phyloP scores from a whole-genome alignment of 257 asterid species.

The Coffea canephora region DNA sequence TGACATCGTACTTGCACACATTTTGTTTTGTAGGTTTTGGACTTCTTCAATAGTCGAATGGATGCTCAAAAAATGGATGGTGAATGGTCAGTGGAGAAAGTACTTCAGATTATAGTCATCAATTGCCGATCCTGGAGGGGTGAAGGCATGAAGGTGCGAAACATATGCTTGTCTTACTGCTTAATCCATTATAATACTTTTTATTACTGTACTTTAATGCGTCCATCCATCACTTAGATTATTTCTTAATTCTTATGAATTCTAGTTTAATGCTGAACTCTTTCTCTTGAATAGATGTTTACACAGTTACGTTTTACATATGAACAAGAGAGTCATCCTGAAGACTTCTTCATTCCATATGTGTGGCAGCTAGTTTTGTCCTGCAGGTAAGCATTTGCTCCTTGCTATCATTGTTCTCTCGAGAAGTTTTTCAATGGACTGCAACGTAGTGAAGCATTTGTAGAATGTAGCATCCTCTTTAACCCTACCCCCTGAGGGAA shows the following conservation, averaged over 20 bases:
- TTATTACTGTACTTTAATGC: background rate
- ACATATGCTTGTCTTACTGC: constrained; percentile 15
- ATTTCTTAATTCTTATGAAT: background rate
- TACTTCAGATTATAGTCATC: constrained; percentile 65
- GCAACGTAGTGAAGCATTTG: background rate
- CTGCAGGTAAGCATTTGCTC: constrained; percentile 44
- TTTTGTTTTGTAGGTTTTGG: constrained; percentile 55
- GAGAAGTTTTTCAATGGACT: background rate
- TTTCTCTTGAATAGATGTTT: constrained; percentile 52
- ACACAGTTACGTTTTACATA: constrained; percentile 77
- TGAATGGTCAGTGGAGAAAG: constrained; percentile 96
- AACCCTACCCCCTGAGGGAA: too few relatives aligned
- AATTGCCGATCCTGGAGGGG: constrained; percentile 95
- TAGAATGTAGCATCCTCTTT: background rate
- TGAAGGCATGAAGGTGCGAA: constrained; percentile 84
- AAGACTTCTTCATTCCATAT: constrained; percentile 92
- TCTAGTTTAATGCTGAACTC: background rate
- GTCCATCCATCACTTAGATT: background rate
- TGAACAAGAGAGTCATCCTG: constrained; percentile 95
- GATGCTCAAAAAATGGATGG: constrained; percentile 72
- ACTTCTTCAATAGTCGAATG: constrained; percentile 82
- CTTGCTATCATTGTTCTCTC: background rate
- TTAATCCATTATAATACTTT: background rate
- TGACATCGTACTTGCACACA: background rate
- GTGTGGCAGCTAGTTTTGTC: constrained; percentile 84